Percentiles rank a stretch among this genome's conserved stretches.
phyloP scores from a whole-genome alignment of 73 alveolate species.

The Symbiodinium natans region DNA sequence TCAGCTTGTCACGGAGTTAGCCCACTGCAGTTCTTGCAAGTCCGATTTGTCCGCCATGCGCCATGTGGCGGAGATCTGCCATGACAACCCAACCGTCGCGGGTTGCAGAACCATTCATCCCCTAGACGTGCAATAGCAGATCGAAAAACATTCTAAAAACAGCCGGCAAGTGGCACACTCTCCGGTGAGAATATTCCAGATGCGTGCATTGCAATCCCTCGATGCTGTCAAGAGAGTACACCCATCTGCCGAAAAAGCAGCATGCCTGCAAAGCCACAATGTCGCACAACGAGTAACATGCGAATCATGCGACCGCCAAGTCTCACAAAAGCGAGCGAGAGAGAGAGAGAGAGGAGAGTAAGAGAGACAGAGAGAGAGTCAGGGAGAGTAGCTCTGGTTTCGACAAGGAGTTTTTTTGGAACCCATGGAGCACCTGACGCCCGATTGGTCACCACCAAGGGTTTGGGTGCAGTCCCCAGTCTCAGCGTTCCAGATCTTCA shows the following conservation, averaged over 20 bases:
- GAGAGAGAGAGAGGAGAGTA: too few species aligned
- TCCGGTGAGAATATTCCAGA: conserved; percentile 79
- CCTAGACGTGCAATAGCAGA: too few species aligned
- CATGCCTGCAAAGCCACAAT: not conserved
- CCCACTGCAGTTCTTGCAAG: too few species aligned
- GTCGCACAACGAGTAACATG: not conserved
- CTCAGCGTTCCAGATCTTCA: conserved; percentile 51
- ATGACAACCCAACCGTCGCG: too few species aligned
- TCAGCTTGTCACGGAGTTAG: too few species aligned
- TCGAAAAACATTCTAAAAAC: too few species aligned
- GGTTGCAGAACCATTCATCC: too few species aligned
- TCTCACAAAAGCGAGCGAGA: too few species aligned
- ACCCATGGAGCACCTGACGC: conserved; percentile 31
- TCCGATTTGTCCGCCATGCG: too few species aligned
- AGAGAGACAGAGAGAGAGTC: too few species aligned
- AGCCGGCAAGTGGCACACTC: conserved; percentile 21
- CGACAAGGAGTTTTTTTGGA: not conserved
- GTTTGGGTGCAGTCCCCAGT: conserved; percentile 53
- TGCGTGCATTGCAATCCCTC: conserved; percentile 44
- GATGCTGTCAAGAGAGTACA: conserved; percentile 67
- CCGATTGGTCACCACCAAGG: conserved; percentile 50
- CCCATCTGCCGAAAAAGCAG: conserved; percentile 39
- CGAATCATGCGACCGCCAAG: not conserved
- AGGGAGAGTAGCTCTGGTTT: not conserved
- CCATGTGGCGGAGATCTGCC: too few species aligned